Conservation (phyloP, 2,329 filamentous ascomycete species). For the Fusarium sp. region DNA sequence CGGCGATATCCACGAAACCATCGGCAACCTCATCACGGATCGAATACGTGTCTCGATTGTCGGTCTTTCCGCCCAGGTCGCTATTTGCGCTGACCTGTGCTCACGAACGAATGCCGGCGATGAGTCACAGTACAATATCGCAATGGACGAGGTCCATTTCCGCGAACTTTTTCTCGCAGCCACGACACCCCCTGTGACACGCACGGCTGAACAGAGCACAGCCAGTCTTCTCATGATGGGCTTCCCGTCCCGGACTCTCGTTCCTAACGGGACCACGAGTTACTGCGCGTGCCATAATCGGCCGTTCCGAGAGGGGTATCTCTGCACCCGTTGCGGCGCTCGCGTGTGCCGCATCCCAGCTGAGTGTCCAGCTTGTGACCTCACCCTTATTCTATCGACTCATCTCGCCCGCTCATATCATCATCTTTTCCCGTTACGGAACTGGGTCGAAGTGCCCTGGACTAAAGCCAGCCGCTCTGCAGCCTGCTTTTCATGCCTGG, state of each 20-base stretch:
- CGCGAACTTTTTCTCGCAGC: conserved; percentile 87
- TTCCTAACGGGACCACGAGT: conserved; percentile 71
- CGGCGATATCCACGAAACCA: conserved; percentile 93
- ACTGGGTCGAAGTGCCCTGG: conserved; percentile 94
- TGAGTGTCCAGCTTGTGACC: conserved; percentile 89
- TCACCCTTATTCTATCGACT: conserved; percentile 94
- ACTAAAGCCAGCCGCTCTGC: conserved; percentile 69
- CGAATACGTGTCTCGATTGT: conserved; percentile 90
- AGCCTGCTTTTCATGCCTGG: conserved; percentile 83
- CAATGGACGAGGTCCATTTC: conserved; percentile 81
- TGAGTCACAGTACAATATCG: conserved; percentile 81
- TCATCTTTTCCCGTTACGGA: conserved; percentile 88
- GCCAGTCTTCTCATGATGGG: conserved; percentile 94
- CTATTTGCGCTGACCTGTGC: conserved; percentile 91
- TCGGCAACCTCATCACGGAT: conserved; percentile 80
- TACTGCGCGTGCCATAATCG: conserved; percentile 93
- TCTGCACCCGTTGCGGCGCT: conserved; percentile 86
- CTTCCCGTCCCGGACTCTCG: conserved; percentile 88
- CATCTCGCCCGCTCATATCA: conserved; percentile 94
- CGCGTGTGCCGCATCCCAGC: conserved; percentile 92
- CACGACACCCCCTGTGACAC: conserved; percentile 89
- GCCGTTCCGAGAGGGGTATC: conserved; percentile 85
- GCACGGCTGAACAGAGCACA: conserved; percentile 68
- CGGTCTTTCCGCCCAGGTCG: conserved; percentile 89
- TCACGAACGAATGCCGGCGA: conserved; percentile 87